Evolutionary conservation across 2,329 filamentous ascomycete species (phyloP).

Genomic region (Neofusicoccum sp.): DNA sequence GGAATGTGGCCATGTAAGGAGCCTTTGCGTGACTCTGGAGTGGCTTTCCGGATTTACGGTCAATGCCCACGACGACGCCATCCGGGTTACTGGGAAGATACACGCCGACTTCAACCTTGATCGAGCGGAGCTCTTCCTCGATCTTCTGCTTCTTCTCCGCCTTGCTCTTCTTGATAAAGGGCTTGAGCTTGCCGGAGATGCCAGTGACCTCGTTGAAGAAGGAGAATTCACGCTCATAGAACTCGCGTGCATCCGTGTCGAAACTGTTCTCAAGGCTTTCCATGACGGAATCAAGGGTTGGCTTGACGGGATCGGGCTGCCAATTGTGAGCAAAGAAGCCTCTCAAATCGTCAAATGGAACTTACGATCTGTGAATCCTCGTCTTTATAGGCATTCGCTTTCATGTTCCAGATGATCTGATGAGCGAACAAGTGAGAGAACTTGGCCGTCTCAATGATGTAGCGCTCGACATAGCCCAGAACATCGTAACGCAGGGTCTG

Average conservation of each 20-base stretch:
- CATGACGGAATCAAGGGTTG: constrained; percentile 89
- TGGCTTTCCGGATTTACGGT: constrained; percentile 96
- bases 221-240: constrained; percentile 93
- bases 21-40: constrained; percentile 98
- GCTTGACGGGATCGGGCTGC: constrained; percentile 87
- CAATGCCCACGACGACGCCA: constrained; percentile 95
- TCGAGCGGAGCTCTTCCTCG: constrained; percentile 95
- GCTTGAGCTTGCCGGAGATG: constrained; percentile 94
- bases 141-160: constrained; percentile 99
- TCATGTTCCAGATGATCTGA: constrained; percentile 99
- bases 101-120: constrained; percentile 94
- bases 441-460: constrained; percentile 94
- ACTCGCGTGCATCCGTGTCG: constrained; percentile 73
- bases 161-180: constrained; percentile 88
- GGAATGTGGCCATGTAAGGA: constrained; percentile 98
- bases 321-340: constrained; percentile 19
- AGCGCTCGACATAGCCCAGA: constrained; percentile 92
- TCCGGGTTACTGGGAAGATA: constrained; percentile 98
- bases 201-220: constrained; percentile 97
- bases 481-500: constrained; percentile 91
- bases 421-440: constrained; percentile 98
- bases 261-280: constrained; percentile 81
- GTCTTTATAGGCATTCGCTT: constrained; percentile 97
- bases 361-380: constrained; percentile 83
- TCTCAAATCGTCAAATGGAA: constrained; percentile 19